Evolutionary conservation across 495 filamentous ascomycete species (phyloP).

Genomic region (Durotheca rogersii): DNA sequence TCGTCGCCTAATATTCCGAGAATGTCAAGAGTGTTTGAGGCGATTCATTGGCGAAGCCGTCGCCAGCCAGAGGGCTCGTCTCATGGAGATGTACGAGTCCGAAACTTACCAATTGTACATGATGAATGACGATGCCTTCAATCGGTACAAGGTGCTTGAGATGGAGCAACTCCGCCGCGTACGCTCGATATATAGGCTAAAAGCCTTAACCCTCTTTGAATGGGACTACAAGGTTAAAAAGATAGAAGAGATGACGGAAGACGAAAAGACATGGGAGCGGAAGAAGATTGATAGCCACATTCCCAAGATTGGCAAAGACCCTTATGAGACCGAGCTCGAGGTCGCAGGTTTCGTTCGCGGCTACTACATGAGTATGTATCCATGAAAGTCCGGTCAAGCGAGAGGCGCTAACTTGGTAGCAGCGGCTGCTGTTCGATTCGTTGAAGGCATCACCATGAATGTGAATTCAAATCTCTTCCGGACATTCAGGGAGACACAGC

Average conservation of each 20-base stretch:
- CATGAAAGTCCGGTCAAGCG: not conserved
- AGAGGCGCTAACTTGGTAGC: slow-evolving; percentile 5
- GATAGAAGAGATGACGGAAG: slow-evolving; percentile 41
- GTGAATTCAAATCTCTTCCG: slow-evolving; percentile 50
- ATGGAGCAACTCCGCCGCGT: slow-evolving; percentile 33
- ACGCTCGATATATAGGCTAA: slow-evolving; percentile 41
- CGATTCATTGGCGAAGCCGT: slow-evolving; percentile 37
- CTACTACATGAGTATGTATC: slow-evolving; percentile 48
- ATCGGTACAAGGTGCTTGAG: slow-evolving; percentile 40
- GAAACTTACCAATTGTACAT: slow-evolving; percentile 46
- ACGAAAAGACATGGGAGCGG: slow-evolving; percentile 32
- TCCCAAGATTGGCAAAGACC: slow-evolving; percentile 44
- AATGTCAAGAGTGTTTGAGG: slow-evolving; percentile 36
- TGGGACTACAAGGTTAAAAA: slow-evolving; percentile 28
- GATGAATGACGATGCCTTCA: slow-evolving; percentile 42
- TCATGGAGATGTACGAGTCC: slow-evolving; percentile 39
- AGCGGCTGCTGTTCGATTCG: slow-evolving; percentile 49
- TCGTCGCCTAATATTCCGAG: slow-evolving; percentile 43
- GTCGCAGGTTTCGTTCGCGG: slow-evolving; percentile 53
- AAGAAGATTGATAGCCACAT: slow-evolving; percentile 33
- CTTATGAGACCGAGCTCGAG: slow-evolving; percentile 47
- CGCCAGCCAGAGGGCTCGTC: slow-evolving; percentile 26
- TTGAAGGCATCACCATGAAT: slow-evolving; percentile 49
- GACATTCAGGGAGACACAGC: slow-evolving; percentile 25
- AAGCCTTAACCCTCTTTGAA: slow-evolving; percentile 33